Evolutionary conservation across 2,329 filamentous ascomycete species (phyloP).

Genomic region (Verticillium isaacii): DNA sequence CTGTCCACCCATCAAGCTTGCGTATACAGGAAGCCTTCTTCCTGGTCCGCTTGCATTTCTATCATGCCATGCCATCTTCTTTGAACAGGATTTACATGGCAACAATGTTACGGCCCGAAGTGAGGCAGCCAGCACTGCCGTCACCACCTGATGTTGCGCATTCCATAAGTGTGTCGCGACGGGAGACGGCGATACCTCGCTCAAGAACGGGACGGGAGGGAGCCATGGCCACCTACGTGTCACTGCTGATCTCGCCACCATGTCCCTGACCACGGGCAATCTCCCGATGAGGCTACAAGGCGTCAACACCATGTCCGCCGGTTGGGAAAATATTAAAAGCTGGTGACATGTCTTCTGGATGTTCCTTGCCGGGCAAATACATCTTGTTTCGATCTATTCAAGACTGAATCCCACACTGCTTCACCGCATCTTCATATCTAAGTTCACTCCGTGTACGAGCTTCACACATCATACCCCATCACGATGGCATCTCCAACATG

Average conservation of each 20-base stretch:
- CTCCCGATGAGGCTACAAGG: slow-evolving; percentile 18
- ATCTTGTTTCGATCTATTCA: not conserved
- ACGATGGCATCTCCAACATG: not conserved
- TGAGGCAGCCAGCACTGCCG: not conserved
- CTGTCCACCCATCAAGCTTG: not conserved
- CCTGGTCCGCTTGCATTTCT: not conserved
- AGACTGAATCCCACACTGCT: not conserved
- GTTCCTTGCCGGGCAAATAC: not conserved
- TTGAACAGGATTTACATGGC: not conserved
- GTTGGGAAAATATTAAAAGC: slow-evolving; percentile 4
- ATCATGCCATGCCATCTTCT: not conserved
- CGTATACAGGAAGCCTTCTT: not conserved
- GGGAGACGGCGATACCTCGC: not conserved
- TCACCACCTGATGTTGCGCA: not conserved
- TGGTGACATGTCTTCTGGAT: not conserved
- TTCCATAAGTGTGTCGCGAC: not conserved
- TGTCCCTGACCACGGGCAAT: slow-evolving; percentile 5
- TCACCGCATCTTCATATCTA: too few relatives aligned
- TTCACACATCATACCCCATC: not conserved
- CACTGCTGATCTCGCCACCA: not conserved
- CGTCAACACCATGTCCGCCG: slow-evolving; percentile 5
- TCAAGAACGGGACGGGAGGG: not conserved
- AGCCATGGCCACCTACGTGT: slow-evolving; percentile 2
- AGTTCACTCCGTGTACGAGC: too few relatives aligned
- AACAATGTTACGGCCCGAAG: not conserved